Evolutionary conservation across 306 rosid genomes (phyloP).

Genomic region (Vachellia pachyceras): DNA sequence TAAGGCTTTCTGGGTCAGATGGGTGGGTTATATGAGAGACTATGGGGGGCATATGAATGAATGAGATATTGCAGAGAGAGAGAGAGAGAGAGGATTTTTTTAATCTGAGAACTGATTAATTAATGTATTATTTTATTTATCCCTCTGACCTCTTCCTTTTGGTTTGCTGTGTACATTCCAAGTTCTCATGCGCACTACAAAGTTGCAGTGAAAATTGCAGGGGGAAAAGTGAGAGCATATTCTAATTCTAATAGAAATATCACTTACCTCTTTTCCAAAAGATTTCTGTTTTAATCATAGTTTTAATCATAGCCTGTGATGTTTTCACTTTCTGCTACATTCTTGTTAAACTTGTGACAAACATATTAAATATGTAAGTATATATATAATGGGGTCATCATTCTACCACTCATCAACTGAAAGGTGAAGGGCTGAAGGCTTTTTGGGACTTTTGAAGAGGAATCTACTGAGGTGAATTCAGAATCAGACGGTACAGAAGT

Average conservation of each 20-base stretch:
- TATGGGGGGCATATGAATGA: slow-evolving; percentile 56
- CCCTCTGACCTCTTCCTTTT: slow-evolving; percentile 72
- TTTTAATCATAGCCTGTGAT: slow-evolving; percentile 74
- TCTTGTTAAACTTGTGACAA: slow-evolving; percentile 33
- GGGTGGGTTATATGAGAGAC: slow-evolving; percentile 59
- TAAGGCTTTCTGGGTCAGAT: slow-evolving; percentile 82
- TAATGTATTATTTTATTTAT: slow-evolving; percentile 26
- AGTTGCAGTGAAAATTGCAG: slow-evolving; percentile 60
- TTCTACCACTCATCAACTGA: not conserved
- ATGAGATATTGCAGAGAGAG: slow-evolving; percentile 50
- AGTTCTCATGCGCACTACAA: slow-evolving; percentile 95
- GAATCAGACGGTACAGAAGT: slow-evolving; percentile 29
- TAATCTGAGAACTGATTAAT: slow-evolving; percentile 41
- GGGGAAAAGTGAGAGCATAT: slow-evolving; percentile 54
- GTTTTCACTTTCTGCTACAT: slow-evolving; percentile 57
- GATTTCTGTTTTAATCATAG: slow-evolving; percentile 76
- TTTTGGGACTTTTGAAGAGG: slow-evolving; percentile 39
- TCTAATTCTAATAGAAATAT: slow-evolving; percentile 43
- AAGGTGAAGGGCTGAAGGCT: not conserved
- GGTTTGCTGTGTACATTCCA: slow-evolving; percentile 72
- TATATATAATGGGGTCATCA: not conserved
- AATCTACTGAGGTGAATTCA: slow-evolving; percentile 45
- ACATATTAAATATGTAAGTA: no score
- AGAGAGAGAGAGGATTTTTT: slow-evolving; percentile 57
- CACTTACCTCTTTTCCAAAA: slow-evolving; percentile 54